Base-by-base conservation (phyloP, 2,329 filamentous ascomycete species). In the Aspergillus ochraceoroseus region DNA sequence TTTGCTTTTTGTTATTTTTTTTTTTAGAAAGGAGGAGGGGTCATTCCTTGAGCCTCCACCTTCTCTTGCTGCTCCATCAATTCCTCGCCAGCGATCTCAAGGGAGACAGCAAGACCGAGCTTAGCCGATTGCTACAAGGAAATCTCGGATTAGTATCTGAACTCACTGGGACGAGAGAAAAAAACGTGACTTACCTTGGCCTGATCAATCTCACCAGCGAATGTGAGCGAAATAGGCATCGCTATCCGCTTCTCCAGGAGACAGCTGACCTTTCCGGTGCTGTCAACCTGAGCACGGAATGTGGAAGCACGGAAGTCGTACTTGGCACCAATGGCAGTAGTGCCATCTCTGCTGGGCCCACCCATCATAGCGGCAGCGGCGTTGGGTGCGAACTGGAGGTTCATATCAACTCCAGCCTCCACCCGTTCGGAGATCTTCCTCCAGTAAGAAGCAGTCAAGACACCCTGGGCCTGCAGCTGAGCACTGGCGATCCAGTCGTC, bases 281-380 rank as follows among this genome's bases (percentile, higher is more conserved):
- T 94, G 71, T 98, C 92, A 56, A 96, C 78, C 72, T 98, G 92
- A 30, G 90, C 92, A 52, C 90, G 82, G 81, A 95, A 95, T 35
- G 87, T 92, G 40, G 87, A 92, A 71, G 88, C 86, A 62, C 87
- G 80, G 80, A 98, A 98, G 66, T 95, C 90, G 71, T 98, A 98
- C 72, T 98, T 98, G 64, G 88, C 87, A 59, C 90, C 92, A 57
- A 96, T 77, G 39, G 89, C 87, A 38, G 94, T 89, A 47, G 87
- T 77, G 41, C 92, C 92, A 67, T 98, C 89, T 68, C 88, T 90
- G 65, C 82, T 79, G 38, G 82, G 65, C 32, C 80, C 80, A 45
- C 87, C 87, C 80, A 92, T 88, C 68, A 86, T 71, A 49, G 79
- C 77, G 37, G 77, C 79, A 37, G 73, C 70, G 40, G 78, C 74